Conservation (phyloP, 2,329 filamentous ascomycete genomes). For the Mollisiaceae sp. region DNA sequence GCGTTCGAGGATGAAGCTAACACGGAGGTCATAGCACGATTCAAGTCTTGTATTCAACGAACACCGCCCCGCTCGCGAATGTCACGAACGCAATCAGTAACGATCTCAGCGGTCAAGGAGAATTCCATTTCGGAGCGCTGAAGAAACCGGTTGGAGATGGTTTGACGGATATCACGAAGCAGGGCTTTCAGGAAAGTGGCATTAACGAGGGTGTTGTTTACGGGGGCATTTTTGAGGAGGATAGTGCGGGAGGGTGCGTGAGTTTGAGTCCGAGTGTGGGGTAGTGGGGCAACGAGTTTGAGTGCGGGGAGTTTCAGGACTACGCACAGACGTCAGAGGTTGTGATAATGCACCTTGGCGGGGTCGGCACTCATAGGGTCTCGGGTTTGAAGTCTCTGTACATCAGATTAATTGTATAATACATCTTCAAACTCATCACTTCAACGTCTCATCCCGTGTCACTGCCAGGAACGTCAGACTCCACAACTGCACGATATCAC, state of each 20-base stretch:
- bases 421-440: neutral
- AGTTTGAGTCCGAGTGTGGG: conserved; percentile 15
- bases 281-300: neutral
- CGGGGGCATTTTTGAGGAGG: conserved; percentile 58
- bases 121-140: conserved; percentile 66
- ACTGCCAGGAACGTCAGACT: conserved; percentile 63
- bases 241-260: conserved; percentile 50
- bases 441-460: conserved; percentile 40
- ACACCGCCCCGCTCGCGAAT: conserved; percentile 49
- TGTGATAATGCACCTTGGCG: neutral
- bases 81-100: conserved; percentile 54
- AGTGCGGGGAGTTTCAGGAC: neutral
- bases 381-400: neutral
- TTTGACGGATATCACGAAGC: conserved; percentile 54
- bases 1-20: too few relatives aligned
- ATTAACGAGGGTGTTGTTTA: conserved; percentile 60
- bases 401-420: neutral
- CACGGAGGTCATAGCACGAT: conserved; percentile 50
- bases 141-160: conserved; percentile 57
- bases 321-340: neutral
- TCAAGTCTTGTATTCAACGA: conserved; percentile 62
- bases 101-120: conserved; percentile 61
- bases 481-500: conserved; percentile 62
- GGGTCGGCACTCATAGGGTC: neutral
- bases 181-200: conserved; percentile 53